These are phyloP conservation scores for Rhodomyrtus psidioides DNA, from an alignment of 441 rosid species.

Conservation along the genomic window DNA sequence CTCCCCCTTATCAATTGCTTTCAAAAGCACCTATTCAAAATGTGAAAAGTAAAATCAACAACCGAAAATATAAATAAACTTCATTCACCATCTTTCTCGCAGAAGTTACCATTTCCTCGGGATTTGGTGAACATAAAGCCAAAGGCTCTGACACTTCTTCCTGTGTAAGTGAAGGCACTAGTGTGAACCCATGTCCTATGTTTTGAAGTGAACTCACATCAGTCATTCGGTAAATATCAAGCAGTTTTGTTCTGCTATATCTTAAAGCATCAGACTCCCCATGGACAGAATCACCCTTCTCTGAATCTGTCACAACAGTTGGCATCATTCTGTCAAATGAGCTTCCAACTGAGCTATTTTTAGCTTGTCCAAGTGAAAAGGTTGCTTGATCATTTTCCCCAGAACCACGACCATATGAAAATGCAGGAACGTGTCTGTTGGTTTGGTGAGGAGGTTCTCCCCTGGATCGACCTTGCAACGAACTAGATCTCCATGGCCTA, in stretches of 20 bases:
- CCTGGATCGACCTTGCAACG: constrained; percentile 66
- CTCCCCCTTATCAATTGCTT: constrained; percentile 86
- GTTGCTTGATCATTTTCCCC: constrained; percentile 49
- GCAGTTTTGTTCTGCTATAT: constrained; percentile 73
- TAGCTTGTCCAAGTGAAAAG: constrained; percentile 69
- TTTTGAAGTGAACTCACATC: constrained; percentile 34
- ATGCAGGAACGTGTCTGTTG: constrained; percentile 56
- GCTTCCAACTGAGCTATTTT: constrained; percentile 44
- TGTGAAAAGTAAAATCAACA: constrained; percentile 13
- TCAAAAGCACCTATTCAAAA: constrained; percentile 50
- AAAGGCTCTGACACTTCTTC: constrained; percentile 73
- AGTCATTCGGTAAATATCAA: constrained; percentile 63
- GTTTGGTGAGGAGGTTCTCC: constrained; percentile 66
- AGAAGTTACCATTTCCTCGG: constrained; percentile 70
- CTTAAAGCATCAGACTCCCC: constrained; percentile 42
- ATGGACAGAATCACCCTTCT: constrained; percentile 49
- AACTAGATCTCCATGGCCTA: constrained; percentile 81
- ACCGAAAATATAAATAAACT: constrained; percentile 1
- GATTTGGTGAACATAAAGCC: constrained; percentile 63
- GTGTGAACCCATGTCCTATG: constrained; percentile 48
- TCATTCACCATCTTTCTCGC: not conserved
- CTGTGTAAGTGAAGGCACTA: constrained; percentile 68
- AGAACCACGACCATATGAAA: constrained; percentile 63
- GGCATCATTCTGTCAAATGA: constrained; percentile 15
- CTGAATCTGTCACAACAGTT: not conserved